Evolutionary conservation across 768 basidiomycete genomes (phyloP), one percentile per base, ranked within the genome.

Genomic region (Suillus variegatus): DNA sequence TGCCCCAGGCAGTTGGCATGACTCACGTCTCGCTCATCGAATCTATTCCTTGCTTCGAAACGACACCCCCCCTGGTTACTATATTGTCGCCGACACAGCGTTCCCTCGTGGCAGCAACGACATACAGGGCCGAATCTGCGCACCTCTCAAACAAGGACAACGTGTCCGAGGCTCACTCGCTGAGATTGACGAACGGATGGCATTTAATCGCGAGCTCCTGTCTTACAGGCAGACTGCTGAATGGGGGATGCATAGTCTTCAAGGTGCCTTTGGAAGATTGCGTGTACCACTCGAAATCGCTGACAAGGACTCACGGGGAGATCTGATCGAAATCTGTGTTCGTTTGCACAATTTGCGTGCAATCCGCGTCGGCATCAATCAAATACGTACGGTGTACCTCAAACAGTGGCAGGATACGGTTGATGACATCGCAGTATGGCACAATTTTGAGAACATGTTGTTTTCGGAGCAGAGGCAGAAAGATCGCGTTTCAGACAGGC

Each of bases 201-300:
- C 25, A 25, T 25, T 25, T 25, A 25, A 25, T 25, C 25, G 25
- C 25, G 25, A 25, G 25, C 25, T 25, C 25, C 25, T 25, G 25
- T 25, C 25, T 25, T 25, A 25, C 25, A 25, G 25, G 25, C 25
- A 25, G 25, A 25, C 25, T 25, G 25, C 25, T 25, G 25, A 86
- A 67, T 86, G 83, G 85, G 84, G 84, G 0, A 85, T 81, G 76
- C 74, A 74, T 1, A 64, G 72, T 6, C 60, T 86, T 10, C 83
- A 84, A 66, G 81, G 81, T 8, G 79, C 80, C 1, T 86, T 84
- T 74, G 81, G 84, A 8, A 70, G 77, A 1, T 75, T 86, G 13
- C 71, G 77, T 6, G 57, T 86, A 3, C 84, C 80, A 2, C 68
- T 85, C 1, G 66, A 73, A n/a, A 78, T 82, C 38, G 67, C 76